Conservation (phyloP, 306 rosid genomes). For the Neltuma alba region DNA sequence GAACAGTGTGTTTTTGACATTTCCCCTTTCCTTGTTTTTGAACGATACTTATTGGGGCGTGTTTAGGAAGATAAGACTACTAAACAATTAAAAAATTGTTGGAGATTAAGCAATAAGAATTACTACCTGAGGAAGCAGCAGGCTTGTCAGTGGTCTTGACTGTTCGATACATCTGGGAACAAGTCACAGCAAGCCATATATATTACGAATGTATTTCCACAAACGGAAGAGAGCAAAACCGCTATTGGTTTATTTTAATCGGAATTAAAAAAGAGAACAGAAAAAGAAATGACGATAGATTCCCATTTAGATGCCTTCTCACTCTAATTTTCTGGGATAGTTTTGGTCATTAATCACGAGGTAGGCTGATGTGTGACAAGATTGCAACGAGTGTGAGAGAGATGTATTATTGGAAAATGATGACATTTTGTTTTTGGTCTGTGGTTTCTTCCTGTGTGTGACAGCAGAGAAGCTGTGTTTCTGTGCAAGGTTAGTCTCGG, state of each 20-base stretch:
- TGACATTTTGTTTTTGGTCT: constrained; percentile 63
- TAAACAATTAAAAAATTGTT: not conserved
- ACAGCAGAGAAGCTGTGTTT: not conserved
- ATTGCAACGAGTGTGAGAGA: constrained; percentile 34
- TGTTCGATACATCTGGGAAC: constrained; percentile 89
- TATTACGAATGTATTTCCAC: constrained; percentile 3
- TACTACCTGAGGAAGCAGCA: constrained; percentile 85
- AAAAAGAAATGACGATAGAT: no score
- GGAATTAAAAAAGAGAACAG: not conserved
- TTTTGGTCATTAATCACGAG: not conserved
- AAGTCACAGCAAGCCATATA: constrained; percentile 22
- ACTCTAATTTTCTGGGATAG: no score
- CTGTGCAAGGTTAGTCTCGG: not conserved
- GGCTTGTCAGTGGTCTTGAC: constrained; percentile 95
- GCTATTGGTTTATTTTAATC: not conserved
- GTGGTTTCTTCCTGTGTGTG: no score
- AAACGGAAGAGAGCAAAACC: not conserved
- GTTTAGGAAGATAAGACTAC: constrained; percentile 18
- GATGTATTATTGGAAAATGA: constrained; percentile 69
- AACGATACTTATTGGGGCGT: not conserved
- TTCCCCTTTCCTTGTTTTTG: not conserved
- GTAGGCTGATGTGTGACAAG: constrained; percentile 49
- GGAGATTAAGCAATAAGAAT: constrained; percentile 59
- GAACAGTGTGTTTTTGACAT: constrained; percentile 30
- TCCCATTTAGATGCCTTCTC: no score